Base-by-base conservation (phyloP, 129 eudicot genomes). In the Artemisia annua region DNA sequence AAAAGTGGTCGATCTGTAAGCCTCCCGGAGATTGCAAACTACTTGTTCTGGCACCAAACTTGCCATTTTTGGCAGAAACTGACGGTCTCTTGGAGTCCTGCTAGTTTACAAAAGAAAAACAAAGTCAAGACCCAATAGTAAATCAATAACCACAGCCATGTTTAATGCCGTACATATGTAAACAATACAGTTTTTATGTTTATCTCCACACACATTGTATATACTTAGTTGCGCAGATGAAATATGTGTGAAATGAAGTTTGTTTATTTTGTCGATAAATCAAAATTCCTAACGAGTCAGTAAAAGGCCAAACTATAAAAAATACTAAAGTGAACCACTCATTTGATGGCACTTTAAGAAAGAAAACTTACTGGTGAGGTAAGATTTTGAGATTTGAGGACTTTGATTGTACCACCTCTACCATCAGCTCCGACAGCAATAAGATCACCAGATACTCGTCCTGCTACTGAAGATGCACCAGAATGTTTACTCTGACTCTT, bases 391-490 rank as follows among this genome's bases (percentile, higher is more conserved):
- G 96, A 77, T 74, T 85, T 83, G 44, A 94, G 73, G 68, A 88
- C 84, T 82, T 90, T 90, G 12, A 86, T 70, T 72, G 70, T 78
- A 9, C 97, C 99, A 63, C 94, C 97, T 80, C 92, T 88, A 14
- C 99, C 99, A 84, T 90, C 99, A 48, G 99, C 86, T 70, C 99
- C 96, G 69, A 84, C 87, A 58, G 96, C 85, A 65, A 90, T 90
- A 74, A 90, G 78, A 57, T 85, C 80, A 43, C 91, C 88, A 58
- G 86, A 82, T 67, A 66, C 68, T 77, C 84, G 83, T 22, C 59
- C 51, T 48, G 76, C 62, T 11, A 48, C 11, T 28, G 87, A 67
- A 39, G 66, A 67, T 46, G 78, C 62, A 35, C 12, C 7, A 0
- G 64, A 59, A 26, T 80, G 85, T 20, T 83, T 85, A 68, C 35